These are phyloP conservation scores for Pleodorina starrii DNA, from an alignment of 139 green algal genomes.

Conservation along the genomic window DNA sequence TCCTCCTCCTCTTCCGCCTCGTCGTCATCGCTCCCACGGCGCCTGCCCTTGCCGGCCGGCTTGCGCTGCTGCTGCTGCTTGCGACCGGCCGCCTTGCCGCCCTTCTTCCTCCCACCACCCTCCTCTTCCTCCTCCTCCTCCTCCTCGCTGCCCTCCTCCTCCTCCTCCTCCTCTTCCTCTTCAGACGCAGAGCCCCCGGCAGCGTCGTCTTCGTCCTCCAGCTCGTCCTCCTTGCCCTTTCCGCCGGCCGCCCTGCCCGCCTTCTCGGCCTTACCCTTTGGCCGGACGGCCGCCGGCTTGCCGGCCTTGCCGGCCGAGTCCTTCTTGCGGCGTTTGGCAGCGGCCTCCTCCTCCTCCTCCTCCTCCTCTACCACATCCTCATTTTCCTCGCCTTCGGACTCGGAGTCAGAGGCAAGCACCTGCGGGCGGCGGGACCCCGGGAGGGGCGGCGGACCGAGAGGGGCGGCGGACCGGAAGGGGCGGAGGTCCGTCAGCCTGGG, in stretches of 20 bases:
- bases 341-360: background rate
- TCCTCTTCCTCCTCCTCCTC: slow-evolving; percentile 16
- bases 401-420: background rate
- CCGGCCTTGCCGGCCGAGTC: background rate
- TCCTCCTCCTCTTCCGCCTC: background rate
- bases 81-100: background rate
- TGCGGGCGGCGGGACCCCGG: too few relatives aligned
- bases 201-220: slow-evolving; percentile 31
- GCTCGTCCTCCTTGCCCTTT: background rate
- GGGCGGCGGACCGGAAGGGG: too few relatives aligned
- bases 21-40: background rate
- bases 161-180: background rate
- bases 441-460: too few relatives aligned
- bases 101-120: slow-evolving; percentile 13
- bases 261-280: background rate
- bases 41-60: background rate
- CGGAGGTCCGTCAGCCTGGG: too few relatives aligned
- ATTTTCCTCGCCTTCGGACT: background rate
- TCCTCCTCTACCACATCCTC: background rate
- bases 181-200: too few relatives aligned
- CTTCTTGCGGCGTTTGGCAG: background rate
- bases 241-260: background rate
- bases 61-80: background rate
- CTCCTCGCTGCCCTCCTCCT: slow-evolving; percentile 5
- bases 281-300: background rate